phyloP scores from a whole-genome alignment of 768 basidiomycete species.

The Tulasnella sp. region DNA sequence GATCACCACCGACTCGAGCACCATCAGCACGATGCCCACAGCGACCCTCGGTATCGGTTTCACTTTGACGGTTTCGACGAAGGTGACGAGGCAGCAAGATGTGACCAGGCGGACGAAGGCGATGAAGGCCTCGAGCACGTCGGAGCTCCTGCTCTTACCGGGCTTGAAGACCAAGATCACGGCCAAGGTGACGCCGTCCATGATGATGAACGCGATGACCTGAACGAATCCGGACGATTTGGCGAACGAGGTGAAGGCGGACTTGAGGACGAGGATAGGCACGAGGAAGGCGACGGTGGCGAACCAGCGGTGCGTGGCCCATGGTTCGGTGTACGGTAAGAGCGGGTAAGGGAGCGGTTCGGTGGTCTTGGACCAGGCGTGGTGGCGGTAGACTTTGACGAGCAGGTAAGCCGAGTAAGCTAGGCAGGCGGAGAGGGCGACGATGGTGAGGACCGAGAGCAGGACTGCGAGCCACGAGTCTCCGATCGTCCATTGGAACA shows the following conservation, averaged over 20 bases:
- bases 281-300: neutral
- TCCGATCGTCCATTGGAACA: conserved; percentile 87
- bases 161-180: neutral
- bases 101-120: neutral
- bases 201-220: conserved; percentile 20
- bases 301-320: conserved; percentile 8
- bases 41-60: conserved; percentile 12
- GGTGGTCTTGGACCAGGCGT: neutral
- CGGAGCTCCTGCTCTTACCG: neutral
- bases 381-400: neutral
- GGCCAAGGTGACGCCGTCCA: neutral
- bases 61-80: conserved; percentile 9
- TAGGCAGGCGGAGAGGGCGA: conserved; percentile 50
- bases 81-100: neutral
- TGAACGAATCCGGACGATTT: conserved; percentile 7
- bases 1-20: neutral
- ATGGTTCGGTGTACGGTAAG: neutral
- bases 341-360: conserved; percentile 5
- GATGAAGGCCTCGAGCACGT: conserved; percentile 13
- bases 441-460: conserved; percentile 66
- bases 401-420: conserved; percentile 48
- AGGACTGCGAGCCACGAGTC: conserved; percentile 86
- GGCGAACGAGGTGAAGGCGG: conserved; percentile 13
- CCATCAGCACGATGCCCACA: neutral
- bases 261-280: conserved; percentile 1